Conservation (phyloP, 2,329 filamentous ascomycete species). For the Fusarium albidum region DNA sequence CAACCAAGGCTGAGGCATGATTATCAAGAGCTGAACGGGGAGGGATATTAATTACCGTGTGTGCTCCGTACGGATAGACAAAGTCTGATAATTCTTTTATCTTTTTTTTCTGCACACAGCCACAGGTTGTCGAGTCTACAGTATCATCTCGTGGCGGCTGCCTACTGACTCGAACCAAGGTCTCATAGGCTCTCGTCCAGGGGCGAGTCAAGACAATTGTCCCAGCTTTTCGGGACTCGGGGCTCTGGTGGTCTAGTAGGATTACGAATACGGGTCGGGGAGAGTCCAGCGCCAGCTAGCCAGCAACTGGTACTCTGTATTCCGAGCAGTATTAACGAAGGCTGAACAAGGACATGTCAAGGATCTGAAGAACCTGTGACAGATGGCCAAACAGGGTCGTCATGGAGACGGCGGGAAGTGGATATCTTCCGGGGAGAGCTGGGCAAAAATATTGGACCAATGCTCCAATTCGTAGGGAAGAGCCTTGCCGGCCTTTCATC, state of each 20-base stretch:
- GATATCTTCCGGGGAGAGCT: slow-evolving; percentile 25
- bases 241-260: slow-evolving; percentile 5
- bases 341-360: slow-evolving; percentile 7
- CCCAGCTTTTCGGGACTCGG: slow-evolving; percentile 1
- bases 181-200: not conserved
- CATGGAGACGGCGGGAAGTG: slow-evolving; percentile 39
- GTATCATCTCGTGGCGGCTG: not conserved
- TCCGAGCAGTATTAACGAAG: slow-evolving; percentile 4
- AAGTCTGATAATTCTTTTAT: no score
- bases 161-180: slow-evolving; percentile 4
- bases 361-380: slow-evolving; percentile 14
- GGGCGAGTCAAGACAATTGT: slow-evolving; percentile 16
- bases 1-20: no score
- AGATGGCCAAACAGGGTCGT: slow-evolving; percentile 20
- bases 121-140: not conserved
- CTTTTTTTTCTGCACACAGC: not conserved
- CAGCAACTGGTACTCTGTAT: not conserved
- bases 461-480: slow-evolving; percentile 11
- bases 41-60: no score
- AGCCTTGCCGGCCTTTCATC: slow-evolving; percentile 17
- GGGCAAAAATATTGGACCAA: slow-evolving; percentile 20
- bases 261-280: slow-evolving; percentile 23
- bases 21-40: no score
- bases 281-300: not conserved
- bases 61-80: no score